Conservation (phyloP, 2,329 filamentous ascomycete genomes). For the Colletotrichum cereale region DNA sequence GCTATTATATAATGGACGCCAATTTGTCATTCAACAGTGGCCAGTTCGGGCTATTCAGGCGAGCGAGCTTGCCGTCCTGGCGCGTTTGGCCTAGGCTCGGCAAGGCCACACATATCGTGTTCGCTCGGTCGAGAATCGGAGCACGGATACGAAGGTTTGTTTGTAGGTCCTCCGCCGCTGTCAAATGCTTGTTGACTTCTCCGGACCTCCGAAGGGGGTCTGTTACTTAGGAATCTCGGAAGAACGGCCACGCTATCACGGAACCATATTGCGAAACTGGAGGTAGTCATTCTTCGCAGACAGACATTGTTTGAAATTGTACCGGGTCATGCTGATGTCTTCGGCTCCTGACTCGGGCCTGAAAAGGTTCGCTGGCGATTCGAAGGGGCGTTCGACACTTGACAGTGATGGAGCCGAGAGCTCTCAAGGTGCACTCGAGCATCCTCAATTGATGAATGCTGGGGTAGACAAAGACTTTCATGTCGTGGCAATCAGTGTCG, state of each 20-base stretch:
- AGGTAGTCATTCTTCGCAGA: not conserved
- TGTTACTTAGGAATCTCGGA: not conserved
- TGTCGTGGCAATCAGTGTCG: too few species aligned
- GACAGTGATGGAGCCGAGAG: not conserved
- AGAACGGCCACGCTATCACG: too few species aligned
- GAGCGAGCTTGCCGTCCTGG: constrained; percentile 14
- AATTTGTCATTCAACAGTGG: constrained; percentile 26
- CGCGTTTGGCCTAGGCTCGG: not conserved
- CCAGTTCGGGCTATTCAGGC: constrained; percentile 18
- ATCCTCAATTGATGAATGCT: not conserved
- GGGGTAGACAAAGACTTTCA: not conserved
- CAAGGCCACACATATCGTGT: not conserved
- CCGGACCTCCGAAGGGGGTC: not conserved
- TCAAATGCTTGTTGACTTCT: not conserved
- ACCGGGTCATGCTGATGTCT: not conserved
- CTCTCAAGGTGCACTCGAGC: not conserved
- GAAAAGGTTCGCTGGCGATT: not conserved
- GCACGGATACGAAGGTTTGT: not conserved
- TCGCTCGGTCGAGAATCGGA: constrained; percentile 9
- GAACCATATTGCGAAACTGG: not conserved
- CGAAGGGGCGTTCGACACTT: not conserved
- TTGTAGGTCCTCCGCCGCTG: not conserved
- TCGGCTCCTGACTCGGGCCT: not conserved
- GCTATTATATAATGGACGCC: constrained; percentile 38
- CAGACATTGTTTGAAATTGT: not conserved